Conservation (phyloP, 768 basidiomycete genomes). For the Dictyophora rubrovolvata region DNA sequence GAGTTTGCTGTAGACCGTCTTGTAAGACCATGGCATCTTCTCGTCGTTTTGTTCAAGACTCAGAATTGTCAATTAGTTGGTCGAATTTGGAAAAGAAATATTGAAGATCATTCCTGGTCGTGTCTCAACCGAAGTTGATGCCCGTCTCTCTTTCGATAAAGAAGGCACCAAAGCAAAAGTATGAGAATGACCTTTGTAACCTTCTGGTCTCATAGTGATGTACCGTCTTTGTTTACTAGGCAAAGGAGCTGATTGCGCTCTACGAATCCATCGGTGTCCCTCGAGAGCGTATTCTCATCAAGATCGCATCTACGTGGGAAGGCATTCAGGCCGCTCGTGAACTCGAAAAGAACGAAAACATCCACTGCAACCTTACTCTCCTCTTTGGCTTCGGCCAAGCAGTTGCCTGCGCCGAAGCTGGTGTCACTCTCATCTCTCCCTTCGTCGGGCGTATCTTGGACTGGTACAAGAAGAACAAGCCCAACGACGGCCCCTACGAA, state of each 20-base stretch:
- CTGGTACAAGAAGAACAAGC: conserved; percentile 91
- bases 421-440: conserved; percentile 96
- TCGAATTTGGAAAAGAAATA: conserved; percentile 96
- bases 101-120: conserved; percentile 93
- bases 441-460: conserved; percentile 99
- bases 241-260: conserved; percentile 68
- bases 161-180: conserved; percentile 84
- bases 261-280: conserved; percentile 91
- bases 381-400: conserved; percentile 98
- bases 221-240: conserved; percentile 19
- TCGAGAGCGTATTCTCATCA: conserved; percentile 94
- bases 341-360: conserved; percentile 83
- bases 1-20: conserved; percentile 82
- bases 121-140: conserved; percentile 98
- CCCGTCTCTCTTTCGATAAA: conserved; percentile 94
- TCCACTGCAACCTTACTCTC: conserved; percentile 98
- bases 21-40: conserved; percentile 33
- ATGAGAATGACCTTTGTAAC: conserved; percentile 1
- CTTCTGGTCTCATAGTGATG: conserved; percentile 5
- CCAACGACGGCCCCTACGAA: conserved; percentile 68
- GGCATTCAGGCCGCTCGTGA: conserved; percentile 98
- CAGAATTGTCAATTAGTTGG: conserved; percentile 46
- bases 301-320: conserved; percentile 99
- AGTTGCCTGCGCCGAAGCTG: conserved; percentile 97
- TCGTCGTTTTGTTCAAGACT: not conserved